These are phyloP conservation scores for Pigoraptor vietnamica DNA, from an alignment of 78 protist genomes.

Conservation along the genomic window DNA sequence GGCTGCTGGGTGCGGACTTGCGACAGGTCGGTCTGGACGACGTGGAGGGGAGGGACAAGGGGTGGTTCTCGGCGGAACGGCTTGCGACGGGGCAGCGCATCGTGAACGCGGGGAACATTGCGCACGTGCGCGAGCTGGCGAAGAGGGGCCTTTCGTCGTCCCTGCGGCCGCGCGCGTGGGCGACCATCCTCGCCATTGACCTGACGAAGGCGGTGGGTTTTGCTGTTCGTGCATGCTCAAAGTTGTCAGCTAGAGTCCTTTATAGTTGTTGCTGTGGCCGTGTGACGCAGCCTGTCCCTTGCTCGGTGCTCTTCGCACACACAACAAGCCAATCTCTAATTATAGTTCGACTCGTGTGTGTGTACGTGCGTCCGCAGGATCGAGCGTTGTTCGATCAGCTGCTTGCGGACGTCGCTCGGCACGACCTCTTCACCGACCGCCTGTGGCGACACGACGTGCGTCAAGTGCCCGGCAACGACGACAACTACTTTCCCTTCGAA, in stretches of 20 bases:
- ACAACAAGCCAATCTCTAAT: too few relatives aligned
- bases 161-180: neutral
- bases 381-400: neutral
- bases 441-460: neutral
- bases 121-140: neutral
- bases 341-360: too few relatives aligned
- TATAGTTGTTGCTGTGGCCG: neutral
- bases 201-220: neutral
- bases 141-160: neutral
- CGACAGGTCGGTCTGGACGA: neutral
- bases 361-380: neutral
- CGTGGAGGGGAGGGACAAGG: neutral
- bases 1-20: neutral
- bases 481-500: neutral
- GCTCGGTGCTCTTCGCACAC: too few relatives aligned
- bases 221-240: neutral
- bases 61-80: neutral
- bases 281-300: neutral
- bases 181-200: neutral
- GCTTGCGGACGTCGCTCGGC: neutral
- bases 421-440: neutral
- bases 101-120: neutral
- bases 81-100: neutral
- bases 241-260: too few relatives aligned
- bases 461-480: neutral